Conservation (phyloP, 2,329 filamentous ascomycete genomes). For the Laburnicola sp. region DNA sequence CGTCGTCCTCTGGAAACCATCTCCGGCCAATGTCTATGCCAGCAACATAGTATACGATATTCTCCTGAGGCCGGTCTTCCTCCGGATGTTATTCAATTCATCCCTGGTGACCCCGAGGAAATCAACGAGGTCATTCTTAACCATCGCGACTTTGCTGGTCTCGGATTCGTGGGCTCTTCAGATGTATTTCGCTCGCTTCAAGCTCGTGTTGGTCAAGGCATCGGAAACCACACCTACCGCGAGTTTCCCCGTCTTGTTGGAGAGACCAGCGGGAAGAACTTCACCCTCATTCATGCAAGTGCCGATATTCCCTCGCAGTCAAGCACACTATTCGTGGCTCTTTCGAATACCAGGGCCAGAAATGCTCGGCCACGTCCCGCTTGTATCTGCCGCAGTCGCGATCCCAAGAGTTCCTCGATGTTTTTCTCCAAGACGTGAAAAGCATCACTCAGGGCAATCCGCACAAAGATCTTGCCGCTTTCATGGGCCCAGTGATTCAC, state of each 20-base stretch:
- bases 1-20: conserved; percentile 94
- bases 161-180: conserved; percentile 92
- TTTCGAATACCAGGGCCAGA: conserved; percentile 88
- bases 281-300: conserved; percentile 75
- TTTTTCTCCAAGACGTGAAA: conserved; percentile 66
- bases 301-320: conserved; percentile 78
- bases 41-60: conserved; percentile 89
- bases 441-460: conserved; percentile 71
- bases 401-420: conserved; percentile 69
- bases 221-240: conserved; percentile 76
- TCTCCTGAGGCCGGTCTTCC: conserved; percentile 87
- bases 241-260: conserved; percentile 86
- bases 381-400: conserved; percentile 74
- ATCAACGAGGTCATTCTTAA: conserved; percentile 75
- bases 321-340: conserved; percentile 80
- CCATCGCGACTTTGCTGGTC: conserved; percentile 79
- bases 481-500: conserved; percentile 85
- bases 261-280: conserved; percentile 91
- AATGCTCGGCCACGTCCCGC: conserved; percentile 82
- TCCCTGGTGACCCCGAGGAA: conserved; percentile 81
- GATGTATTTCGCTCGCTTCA: conserved; percentile 86
- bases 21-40: conserved; percentile 78
- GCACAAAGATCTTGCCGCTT: conserved; percentile 67
- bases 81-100: conserved; percentile 84
- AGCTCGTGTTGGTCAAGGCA: conserved; percentile 76